These are phyloP conservation scores for Aspergillus hancockii DNA, from an alignment of 495 filamentous ascomycete genomes.

Conservation along the genomic window DNA sequence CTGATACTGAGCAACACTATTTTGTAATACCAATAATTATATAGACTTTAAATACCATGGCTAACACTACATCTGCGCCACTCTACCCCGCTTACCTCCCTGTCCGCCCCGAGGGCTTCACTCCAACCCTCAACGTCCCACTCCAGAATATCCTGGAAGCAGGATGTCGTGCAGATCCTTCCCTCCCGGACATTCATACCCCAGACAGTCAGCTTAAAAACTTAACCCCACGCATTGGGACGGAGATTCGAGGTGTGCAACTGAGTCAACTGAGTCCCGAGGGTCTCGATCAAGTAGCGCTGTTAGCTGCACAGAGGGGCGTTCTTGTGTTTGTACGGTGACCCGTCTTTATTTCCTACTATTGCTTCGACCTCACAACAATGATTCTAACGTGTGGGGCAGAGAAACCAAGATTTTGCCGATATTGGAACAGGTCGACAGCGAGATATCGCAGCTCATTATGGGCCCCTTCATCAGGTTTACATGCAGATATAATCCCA, in stretches of 20 bases:
- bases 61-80: not conserved
- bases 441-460: constrained; percentile 10
- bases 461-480: constrained; percentile 14
- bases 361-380: no score
- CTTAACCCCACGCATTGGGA: constrained; percentile 12
- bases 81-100: constrained; percentile 14
- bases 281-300: constrained; percentile 8
- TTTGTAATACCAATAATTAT: not conserved
- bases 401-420: constrained; percentile 18
- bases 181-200: constrained; percentile 1
- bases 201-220: constrained; percentile 2
- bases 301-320: constrained; percentile 15
- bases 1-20: not conserved
- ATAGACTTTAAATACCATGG: constrained; percentile 1
- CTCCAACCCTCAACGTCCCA: constrained; percentile 9
- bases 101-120: constrained; percentile 11
- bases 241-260: constrained; percentile 13
- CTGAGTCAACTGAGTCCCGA: constrained; percentile 7
- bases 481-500: not conserved
- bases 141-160: constrained; percentile 5
- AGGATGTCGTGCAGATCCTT: constrained; percentile 13
- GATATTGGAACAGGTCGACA: constrained; percentile 14
- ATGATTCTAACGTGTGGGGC: not conserved
- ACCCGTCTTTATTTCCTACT: not conserved
- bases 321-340: constrained; percentile 17